These are phyloP conservation scores for Microstegium vimineum DNA, from an alignment of 176 grass and related monocot genomes.

Conservation along the genomic window DNA sequence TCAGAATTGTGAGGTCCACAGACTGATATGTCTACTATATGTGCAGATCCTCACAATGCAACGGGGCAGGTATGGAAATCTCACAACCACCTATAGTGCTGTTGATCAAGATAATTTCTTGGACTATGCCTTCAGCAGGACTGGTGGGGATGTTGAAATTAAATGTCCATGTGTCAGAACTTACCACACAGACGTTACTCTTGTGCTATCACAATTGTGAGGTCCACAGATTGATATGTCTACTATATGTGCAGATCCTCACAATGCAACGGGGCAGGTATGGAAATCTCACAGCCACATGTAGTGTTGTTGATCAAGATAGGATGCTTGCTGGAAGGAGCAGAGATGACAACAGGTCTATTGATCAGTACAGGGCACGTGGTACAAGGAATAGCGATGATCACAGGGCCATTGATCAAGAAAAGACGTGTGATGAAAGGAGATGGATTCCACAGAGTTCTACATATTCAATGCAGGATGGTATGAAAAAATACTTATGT, in stretches of 20 bases:
- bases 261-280: neutral
- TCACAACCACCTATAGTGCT: neutral
- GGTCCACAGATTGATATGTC: neutral
- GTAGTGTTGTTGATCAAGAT: neutral
- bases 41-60: neutral
- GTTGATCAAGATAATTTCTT: neutral
- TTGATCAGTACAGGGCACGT: neutral
- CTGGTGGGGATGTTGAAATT: no score
- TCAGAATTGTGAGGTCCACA: no score
- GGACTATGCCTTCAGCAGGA: no score
- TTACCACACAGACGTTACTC: neutral
- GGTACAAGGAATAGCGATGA: neutral
- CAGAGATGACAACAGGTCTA: neutral
- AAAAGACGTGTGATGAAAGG: neutral
- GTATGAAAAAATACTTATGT: neutral
- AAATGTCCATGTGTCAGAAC: no score
- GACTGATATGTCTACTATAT: neutral
- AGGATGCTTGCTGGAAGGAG: neutral
- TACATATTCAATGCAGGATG: neutral
- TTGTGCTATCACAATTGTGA: neutral
- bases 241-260: neutral
- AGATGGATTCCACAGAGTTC: neutral
- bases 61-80: neutral
- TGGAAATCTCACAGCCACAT: neutral
- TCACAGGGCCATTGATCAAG: neutral